phyloP scores from a whole-genome alignment of 1,139 yeast genomes.

The Yamadazyma atmosphaerica region DNA sequence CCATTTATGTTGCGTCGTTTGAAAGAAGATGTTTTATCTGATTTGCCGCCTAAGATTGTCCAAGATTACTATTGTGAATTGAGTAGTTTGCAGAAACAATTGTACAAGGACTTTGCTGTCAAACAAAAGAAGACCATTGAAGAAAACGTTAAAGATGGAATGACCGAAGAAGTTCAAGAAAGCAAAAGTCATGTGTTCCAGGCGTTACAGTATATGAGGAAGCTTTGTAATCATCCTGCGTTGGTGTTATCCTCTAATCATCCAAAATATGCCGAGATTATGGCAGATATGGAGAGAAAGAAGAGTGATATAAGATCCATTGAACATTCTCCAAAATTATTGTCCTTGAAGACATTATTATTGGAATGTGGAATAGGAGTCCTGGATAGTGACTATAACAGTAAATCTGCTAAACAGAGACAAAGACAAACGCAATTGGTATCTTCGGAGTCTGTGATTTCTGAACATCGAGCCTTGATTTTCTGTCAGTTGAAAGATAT shows the following conservation, averaged over 20 bases:
- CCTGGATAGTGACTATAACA: conserved; percentile 45
- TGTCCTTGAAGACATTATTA: conserved; percentile 77
- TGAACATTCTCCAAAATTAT: conserved; percentile 85
- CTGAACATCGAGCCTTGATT: conserved; percentile 92
- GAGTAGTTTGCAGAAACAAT: conserved; percentile 82
- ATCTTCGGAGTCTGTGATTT: conserved; percentile 70
- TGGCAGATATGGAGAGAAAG: conserved; percentile 55
- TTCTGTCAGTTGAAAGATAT: conserved; percentile 97
- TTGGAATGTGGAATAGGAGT: conserved; percentile 94
- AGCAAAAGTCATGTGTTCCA: conserved; percentile 94
- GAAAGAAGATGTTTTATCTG: conserved; percentile 94
- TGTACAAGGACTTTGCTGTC: conserved; percentile 88
- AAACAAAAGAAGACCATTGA: conserved; percentile 77
- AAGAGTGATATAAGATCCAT: conserved; percentile 67
- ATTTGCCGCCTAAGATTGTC: conserved; percentile 95
- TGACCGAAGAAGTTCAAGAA: conserved; percentile 41
- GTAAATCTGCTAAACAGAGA: conserved; percentile 26
- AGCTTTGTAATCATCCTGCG: conserved; percentile 95
- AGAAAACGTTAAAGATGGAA: conserved; percentile 51
- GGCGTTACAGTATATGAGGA: conserved; percentile 95
- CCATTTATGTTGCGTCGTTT: conserved; percentile 96
- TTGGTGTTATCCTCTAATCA: conserved; percentile 83
- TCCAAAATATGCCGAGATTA: conserved; percentile 76
- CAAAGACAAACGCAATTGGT: conserved; percentile 34
- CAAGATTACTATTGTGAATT: conserved; percentile 98